phyloP scores from a whole-genome alignment of 805 yeast genomes.

The Saturnispora kantuleensis region DNA sequence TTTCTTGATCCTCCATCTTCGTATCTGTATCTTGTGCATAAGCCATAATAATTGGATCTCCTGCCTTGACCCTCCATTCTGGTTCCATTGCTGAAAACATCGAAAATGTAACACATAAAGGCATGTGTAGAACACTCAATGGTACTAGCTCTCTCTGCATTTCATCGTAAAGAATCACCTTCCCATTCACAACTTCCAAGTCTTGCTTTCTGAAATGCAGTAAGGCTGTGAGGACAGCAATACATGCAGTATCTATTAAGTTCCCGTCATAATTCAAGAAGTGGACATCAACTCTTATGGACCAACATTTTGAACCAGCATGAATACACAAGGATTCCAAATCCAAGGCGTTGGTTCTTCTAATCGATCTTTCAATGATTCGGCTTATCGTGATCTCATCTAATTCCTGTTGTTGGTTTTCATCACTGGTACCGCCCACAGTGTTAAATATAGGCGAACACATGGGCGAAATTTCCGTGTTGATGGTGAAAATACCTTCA shows the following conservation, averaged over 20 bases:
- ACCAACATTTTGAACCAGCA: slow-evolving; percentile 90
- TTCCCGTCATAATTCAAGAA: slow-evolving; percentile 89
- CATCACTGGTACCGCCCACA: not conserved
- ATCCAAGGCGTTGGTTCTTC: slow-evolving; percentile 86
- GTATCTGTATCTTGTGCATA: not conserved
- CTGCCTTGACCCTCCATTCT: slow-evolving; percentile 63
- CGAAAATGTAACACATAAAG: slow-evolving; percentile 83
- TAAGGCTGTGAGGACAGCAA: slow-evolving; percentile 82
- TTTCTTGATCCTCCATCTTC: not conserved
- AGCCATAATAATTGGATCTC: slow-evolving; percentile 7
- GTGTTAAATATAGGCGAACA: slow-evolving; percentile 62
- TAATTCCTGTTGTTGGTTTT: not conserved
- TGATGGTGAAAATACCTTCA: slow-evolving; percentile 79
- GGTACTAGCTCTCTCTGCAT: slow-evolving; percentile 84
- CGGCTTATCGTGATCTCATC: slow-evolving; percentile 76
- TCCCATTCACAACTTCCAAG: slow-evolving; percentile 52
- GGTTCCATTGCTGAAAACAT: slow-evolving; percentile 61
- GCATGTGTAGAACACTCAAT: slow-evolving; percentile 76
- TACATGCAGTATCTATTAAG: slow-evolving; percentile 78
- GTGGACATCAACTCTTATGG: slow-evolving; percentile 80
- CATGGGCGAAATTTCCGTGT: slow-evolving; percentile 84
- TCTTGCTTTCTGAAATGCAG: slow-evolving; percentile 81
- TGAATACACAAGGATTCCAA: slow-evolving; percentile 82
- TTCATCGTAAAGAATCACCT: slow-evolving; percentile 54
- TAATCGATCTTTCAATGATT: slow-evolving; percentile 81